Percentiles rank a stretch among this genome's conserved stretches.
Conservation (phyloP, 495 filamentous ascomycete genomes). For the Staphylotrichum tortipilum region DNA sequence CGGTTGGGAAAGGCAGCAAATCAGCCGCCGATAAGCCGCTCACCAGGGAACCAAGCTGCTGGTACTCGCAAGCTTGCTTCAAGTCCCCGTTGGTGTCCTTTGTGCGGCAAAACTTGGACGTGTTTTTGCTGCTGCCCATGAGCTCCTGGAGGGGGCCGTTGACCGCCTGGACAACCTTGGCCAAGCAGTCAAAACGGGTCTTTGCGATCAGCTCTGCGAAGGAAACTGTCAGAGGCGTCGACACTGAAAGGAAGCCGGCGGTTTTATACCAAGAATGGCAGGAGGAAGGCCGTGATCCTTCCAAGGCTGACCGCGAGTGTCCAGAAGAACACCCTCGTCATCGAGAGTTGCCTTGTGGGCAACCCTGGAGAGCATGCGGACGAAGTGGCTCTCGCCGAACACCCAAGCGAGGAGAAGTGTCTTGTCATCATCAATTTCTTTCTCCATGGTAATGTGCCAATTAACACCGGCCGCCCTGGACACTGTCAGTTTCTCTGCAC, state of each 20-base stretch:
- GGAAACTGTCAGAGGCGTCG: neutral
- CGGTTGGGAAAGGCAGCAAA: slow-evolving; percentile 7
- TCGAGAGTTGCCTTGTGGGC: slow-evolving; percentile 12
- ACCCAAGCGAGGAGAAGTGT: slow-evolving; percentile 16
- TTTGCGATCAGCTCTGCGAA: slow-evolving; percentile 9
- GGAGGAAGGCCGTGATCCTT: slow-evolving; percentile 7
- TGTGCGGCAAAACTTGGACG: slow-evolving; percentile 7
- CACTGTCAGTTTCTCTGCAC: neutral
- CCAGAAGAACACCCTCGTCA: slow-evolving; percentile 1
- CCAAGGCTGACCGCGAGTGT: slow-evolving; percentile 10
- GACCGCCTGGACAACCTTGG: slow-evolving; percentile 1
- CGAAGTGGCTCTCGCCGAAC: slow-evolving; percentile 15
- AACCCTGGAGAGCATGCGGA: slow-evolving; percentile 2
- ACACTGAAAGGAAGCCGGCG: neutral
- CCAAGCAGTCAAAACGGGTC: neutral
- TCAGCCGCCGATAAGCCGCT: slow-evolving; percentile 2
- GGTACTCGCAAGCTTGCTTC: slow-evolving; percentile 11
- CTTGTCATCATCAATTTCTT: slow-evolving; percentile 12
- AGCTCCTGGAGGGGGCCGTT: neutral
- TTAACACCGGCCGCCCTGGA: slow-evolving; percentile 4
- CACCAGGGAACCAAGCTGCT: slow-evolving; percentile 19
- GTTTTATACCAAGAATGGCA: slow-evolving; percentile 11
- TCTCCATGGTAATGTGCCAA: slow-evolving; percentile 7
- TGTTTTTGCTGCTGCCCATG: neutral
- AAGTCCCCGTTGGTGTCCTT: slow-evolving; percentile 1